Evolutionary conservation across 1,284 basidiomycete genomes (phyloP), one percentile per base, ranked within the genome.

Genomic region (Ustilago vetiveriae): DNA sequence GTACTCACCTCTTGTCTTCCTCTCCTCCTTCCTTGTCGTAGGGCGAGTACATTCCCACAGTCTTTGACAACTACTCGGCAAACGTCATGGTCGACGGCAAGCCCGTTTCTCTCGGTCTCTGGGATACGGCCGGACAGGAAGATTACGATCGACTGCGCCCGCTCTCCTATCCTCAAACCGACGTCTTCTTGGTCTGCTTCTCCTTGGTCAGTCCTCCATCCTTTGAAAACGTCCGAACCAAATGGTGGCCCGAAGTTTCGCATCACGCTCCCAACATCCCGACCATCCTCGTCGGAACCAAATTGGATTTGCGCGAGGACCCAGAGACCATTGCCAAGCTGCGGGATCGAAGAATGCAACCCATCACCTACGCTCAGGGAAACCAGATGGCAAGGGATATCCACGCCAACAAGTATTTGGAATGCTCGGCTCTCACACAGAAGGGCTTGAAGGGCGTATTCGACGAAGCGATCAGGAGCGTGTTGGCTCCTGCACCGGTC

Each of bases 181-280:
- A 99, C 83, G 94, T 99, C 33, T 98, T 99, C 86, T 87, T 99
- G 82, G 94, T 98, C 83, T 98, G 96, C 84, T 99, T 98, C 86
- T 96, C 93, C 41, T 88, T 98, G 68, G 94, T 97, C 80, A 94
- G 91, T 77, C 96, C 96, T 27, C 92, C 96, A 22, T 92, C 90
- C 84, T 98, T 94, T 82, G 96, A 98, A 85, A 99, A 98, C 87
- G 93, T 98, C 62, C 89, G 91, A 84, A 96, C 93, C 75, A 98
- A 98, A 82, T 85, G 84, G 84, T 85, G 82, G 82, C 84, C 84
- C 32, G 78, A 75, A 49, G 74, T 78, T 53, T 55, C 65, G 40
- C 96, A 98, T 84, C 95, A 98, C 84, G 94, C 95, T 26, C 96
- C 96, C 51, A 83, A 96, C 92, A 75, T 92, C 90, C 83, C 84